Percentiles rank a stretch among this genome's conserved stretches.
Conservation (phyloP, 805 yeast genomes). For the Metschnikowia hibisci region DNA sequence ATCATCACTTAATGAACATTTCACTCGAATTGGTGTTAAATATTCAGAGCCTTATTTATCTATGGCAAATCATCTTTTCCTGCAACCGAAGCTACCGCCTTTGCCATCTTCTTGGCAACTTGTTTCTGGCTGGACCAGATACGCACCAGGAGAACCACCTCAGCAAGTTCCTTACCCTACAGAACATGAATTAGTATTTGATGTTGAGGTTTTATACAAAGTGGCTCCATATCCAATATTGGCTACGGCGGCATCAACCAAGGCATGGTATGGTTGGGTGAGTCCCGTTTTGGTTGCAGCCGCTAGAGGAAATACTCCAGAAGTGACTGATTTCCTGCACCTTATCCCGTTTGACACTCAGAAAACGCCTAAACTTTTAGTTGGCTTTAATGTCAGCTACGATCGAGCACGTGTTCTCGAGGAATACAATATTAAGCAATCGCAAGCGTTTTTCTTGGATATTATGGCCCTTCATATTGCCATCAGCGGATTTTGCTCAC, state of each 20-base stretch:
- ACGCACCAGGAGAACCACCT: slow-evolving; percentile 53
- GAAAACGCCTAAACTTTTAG: slow-evolving; percentile 49
- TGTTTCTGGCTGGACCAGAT: slow-evolving; percentile 78
- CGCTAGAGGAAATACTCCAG: slow-evolving; percentile 28
- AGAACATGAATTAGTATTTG: slow-evolving; percentile 76
- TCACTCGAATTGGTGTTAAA: slow-evolving; percentile 60
- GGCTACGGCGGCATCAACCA: slow-evolving; percentile 71
- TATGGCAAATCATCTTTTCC: slow-evolving; percentile 44
- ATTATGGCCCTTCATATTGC: slow-evolving; percentile 94
- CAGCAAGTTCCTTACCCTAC: slow-evolving; percentile 59
- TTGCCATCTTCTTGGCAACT: slow-evolving; percentile 53
- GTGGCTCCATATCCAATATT: slow-evolving; percentile 68
- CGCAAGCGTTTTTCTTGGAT: slow-evolving; percentile 79
- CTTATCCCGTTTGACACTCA: slow-evolving; percentile 69
- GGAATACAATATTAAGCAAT: slow-evolving; percentile 65
- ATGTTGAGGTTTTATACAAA: slow-evolving; percentile 83
- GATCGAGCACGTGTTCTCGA: slow-evolving; percentile 85
- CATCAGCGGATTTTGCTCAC: slow-evolving; percentile 85
- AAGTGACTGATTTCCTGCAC: slow-evolving; percentile 47
- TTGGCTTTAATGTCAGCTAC: slow-evolving; percentile 89
- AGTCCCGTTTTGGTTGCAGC: slow-evolving; percentile 66
- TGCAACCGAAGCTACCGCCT: slow-evolving; percentile 33
- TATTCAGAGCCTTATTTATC: slow-evolving; percentile 58
- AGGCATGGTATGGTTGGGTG: slow-evolving; percentile 94
- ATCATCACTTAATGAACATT: slow-evolving; percentile 76